These are phyloP conservation scores for Cymbopogon flexuosus DNA, from an alignment of 202 grass and related monocot species.

Conservation along the genomic window DNA sequence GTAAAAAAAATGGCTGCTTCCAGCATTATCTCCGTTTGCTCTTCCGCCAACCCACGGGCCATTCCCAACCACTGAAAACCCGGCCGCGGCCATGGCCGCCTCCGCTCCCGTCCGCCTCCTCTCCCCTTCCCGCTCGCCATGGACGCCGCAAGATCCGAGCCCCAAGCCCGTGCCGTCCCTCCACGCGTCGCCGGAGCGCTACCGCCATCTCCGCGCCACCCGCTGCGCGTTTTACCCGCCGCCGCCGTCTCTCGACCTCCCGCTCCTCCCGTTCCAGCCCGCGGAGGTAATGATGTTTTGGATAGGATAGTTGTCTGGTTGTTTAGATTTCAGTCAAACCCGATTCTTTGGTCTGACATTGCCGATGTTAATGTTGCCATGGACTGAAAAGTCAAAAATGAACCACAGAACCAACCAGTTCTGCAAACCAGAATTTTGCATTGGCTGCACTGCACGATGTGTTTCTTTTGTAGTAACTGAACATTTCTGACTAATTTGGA, in stretches of 20 bases:
- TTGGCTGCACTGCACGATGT: background rate
- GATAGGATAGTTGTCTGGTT: background rate
- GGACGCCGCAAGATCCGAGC: background rate
- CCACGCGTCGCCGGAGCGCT: background rate
- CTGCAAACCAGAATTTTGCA: background rate
- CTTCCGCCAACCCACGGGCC: constrained; percentile 10
- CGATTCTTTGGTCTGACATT: background rate
- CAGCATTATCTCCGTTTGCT: constrained; percentile 35
- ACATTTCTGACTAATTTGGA: background rate
- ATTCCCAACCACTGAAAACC: constrained; percentile 11
- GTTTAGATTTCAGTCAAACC: background rate
- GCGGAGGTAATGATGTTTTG: constrained; percentile 45
- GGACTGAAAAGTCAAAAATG: background rate
- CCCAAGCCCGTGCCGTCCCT: background rate
- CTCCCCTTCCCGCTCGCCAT: background rate
- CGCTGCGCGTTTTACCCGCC: constrained; percentile 21
- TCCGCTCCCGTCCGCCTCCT: constrained; percentile 15
- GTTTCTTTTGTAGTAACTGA: background rate
- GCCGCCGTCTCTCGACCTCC: constrained; percentile 58
- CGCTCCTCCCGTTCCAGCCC: constrained; percentile 70
- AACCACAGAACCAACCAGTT: too few relatives aligned
- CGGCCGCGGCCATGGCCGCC: constrained; percentile 29
- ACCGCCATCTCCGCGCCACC: constrained; percentile 7
- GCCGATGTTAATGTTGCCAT: background rate
- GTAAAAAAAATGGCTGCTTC: background rate